These are phyloP conservation scores for Penicillium verrucosum DNA, from an alignment of 2,329 filamentous ascomycete species.

Conservation along the genomic window DNA sequence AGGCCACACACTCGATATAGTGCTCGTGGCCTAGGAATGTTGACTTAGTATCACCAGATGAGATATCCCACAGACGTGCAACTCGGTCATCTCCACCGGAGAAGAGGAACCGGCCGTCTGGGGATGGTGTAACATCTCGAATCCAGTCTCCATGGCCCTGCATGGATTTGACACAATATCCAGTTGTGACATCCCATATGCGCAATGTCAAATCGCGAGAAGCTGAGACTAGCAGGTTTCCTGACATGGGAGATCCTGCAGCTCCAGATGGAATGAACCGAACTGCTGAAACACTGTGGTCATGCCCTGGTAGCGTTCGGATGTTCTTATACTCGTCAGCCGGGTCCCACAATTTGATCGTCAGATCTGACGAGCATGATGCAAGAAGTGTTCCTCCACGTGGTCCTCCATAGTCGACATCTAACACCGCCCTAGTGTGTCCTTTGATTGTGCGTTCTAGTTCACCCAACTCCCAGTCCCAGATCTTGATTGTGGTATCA, in stretches of 20 bases:
- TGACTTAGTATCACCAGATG: conserved; percentile 69
- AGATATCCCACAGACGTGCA: conserved; percentile 79
- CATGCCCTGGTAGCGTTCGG: conserved; percentile 82
- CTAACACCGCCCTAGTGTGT: conserved; percentile 82
- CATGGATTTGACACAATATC: conserved; percentile 89
- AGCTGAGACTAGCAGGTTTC: conserved; percentile 81
- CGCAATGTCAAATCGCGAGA: conserved; percentile 79
- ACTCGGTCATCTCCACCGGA: conserved; percentile 82
- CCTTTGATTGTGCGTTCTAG: conserved; percentile 87
- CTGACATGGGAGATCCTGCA: conserved; percentile 71
- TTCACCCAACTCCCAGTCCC: conserved; percentile 94
- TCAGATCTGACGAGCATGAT: conserved; percentile 82
- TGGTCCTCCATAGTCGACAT: conserved; percentile 87
- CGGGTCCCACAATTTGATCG: conserved; percentile 94
- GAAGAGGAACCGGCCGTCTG: conserved; percentile 77
- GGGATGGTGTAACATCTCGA: conserved; percentile 77
- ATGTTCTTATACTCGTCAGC: conserved; percentile 94
- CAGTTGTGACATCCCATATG: conserved; percentile 91
- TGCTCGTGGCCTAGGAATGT: conserved; percentile 85
- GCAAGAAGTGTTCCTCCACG: conserved; percentile 74
- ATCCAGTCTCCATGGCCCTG: conserved; percentile 86
- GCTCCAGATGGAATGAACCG: conserved; percentile 83
- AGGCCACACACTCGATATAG: conserved; percentile 76
- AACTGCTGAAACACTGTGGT: conserved; percentile 85
- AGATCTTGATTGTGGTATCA: conserved; percentile 92